phyloP scores from a whole-genome alignment of 805 yeast genomes.

The Ogataea methylovora region DNA sequence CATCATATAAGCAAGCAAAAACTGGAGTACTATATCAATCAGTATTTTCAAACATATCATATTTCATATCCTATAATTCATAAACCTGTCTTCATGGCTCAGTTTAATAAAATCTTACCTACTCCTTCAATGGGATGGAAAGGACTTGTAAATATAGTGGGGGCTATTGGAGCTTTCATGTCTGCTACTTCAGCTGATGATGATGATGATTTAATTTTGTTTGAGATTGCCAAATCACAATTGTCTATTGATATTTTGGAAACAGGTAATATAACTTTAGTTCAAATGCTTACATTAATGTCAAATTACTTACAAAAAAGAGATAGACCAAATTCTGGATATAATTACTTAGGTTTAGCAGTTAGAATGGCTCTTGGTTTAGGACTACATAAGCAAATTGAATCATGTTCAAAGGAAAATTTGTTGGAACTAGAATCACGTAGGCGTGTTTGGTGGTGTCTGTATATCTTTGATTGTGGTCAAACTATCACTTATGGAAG shows the following conservation, averaged over 20 bases:
- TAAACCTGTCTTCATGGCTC: conserved; percentile 11
- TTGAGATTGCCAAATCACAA: conserved; percentile 7
- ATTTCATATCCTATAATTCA: conserved; percentile 10
- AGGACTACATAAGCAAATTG: conserved; percentile 51
- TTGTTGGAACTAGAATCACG: conserved; percentile 45
- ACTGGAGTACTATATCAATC: conserved; percentile 6
- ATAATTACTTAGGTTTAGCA: conserved; percentile 62
- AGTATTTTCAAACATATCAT: conserved; percentile 10
- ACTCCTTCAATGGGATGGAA: conserved; percentile 10
- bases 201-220: conserved; percentile 7
- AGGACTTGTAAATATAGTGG: conserved; percentile 10
- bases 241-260: conserved; percentile 9
- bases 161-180: conserved; percentile 13
- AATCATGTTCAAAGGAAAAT: conserved; percentile 20
- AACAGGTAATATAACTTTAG: conserved; percentile 8
- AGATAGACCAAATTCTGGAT: conserved; percentile 59
- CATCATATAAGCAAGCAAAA: background rate
- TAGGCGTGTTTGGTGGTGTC: conserved; percentile 62
- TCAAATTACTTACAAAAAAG: conserved; percentile 58
- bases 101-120: conserved; percentile 8
- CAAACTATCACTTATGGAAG: conserved; percentile 59
- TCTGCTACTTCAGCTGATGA: conserved; percentile 3
- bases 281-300: conserved; percentile 9
- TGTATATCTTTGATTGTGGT: conserved; percentile 56
- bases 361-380: conserved; percentile 60